Percentiles rank a stretch among this genome's conserved stretches.
Conservation (phyloP, 768 basidiomycete species). For the Sarcodon sp. region DNA sequence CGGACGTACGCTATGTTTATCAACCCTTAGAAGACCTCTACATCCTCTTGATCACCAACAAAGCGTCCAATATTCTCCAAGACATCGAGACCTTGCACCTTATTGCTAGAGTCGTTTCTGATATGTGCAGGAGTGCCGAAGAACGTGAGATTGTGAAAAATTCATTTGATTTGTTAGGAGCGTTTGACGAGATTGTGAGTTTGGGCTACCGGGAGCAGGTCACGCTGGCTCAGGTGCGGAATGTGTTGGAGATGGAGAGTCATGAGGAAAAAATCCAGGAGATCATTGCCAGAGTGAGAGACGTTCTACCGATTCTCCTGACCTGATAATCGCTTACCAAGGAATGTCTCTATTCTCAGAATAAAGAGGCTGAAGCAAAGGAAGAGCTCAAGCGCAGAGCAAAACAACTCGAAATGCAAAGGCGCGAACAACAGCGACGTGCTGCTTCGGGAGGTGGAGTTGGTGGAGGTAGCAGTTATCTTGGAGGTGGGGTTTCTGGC, state of each 20-base stretch:
- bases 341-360: constrained; percentile 29
- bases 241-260: constrained; percentile 78
- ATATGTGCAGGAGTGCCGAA: constrained; percentile 75
- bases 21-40: constrained; percentile 95
- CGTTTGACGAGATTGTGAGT: constrained; percentile 94
- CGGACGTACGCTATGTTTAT: constrained; percentile 94
- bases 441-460: constrained; percentile 30
- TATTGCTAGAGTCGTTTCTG: constrained; percentile 87
- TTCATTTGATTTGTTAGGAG: constrained; percentile 86
- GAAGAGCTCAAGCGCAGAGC: constrained; percentile 97
- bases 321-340: not conserved
- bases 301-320: not conserved
- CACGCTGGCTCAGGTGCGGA: constrained; percentile 68
- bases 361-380: constrained; percentile 98
- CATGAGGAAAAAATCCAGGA: constrained; percentile 95
- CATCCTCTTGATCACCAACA: constrained; percentile 95
- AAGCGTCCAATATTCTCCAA: constrained; percentile 96
- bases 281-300: constrained; percentile 82
- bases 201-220: constrained; percentile 77
- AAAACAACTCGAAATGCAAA: constrained; percentile 96
- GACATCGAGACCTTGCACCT: constrained; percentile 96
- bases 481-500: constrained; percentile 54
- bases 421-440: constrained; percentile 84
- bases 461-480: constrained; percentile 40
- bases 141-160: constrained; percentile 85